Evolutionary conservation across 805 yeast genomes (phyloP).

Genomic region (Kluyveromyces wickerhamii): DNA sequence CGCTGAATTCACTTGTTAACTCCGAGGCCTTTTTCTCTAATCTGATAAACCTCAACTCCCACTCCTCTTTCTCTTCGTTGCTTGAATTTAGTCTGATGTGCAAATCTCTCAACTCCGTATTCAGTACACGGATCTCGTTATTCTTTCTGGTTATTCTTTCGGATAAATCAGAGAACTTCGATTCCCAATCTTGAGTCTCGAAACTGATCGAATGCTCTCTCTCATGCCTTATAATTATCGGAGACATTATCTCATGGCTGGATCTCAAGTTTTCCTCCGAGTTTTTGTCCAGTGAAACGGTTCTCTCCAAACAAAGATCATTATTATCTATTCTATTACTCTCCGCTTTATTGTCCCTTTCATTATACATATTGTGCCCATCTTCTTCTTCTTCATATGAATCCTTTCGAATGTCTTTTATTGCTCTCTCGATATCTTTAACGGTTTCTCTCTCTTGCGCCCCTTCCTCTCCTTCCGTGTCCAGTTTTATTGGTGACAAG

Average conservation of each 20-base stretch:
- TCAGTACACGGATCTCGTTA: not conserved
- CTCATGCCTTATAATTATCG: not conserved
- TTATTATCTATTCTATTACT: too few species aligned
- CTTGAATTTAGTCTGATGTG: slow-evolving; percentile 3
- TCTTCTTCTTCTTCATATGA: slow-evolving; percentile 1
- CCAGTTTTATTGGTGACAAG: slow-evolving; percentile 1
- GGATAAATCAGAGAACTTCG: not conserved
- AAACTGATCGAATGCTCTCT: not conserved
- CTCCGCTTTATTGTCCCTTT: too few species aligned
- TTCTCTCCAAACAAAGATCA: too few species aligned
- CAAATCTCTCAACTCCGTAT: slow-evolving; percentile 4
- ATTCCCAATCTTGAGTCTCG: not conserved
- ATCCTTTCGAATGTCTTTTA: not conserved
- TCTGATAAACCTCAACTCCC: slow-evolving; percentile 7
- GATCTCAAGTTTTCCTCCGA: not conserved
- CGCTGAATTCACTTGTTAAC: slow-evolving; percentile 8
- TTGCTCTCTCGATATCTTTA: slow-evolving; percentile 1
- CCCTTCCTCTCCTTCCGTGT: slow-evolving; percentile 2
- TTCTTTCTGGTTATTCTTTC: not conserved
- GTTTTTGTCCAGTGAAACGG: too few species aligned
- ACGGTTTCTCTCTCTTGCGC: not conserved
- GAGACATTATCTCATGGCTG: slow-evolving; percentile 4
- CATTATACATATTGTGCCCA: too few species aligned
- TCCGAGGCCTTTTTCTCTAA: slow-evolving; percentile 1
- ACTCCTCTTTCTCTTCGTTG: slow-evolving; percentile 8